Percentiles rank a stretch among this genome's conserved stretches.
phyloP scores from a whole-genome alignment of 2,329 filamentous ascomycete genomes.

The Drechslerella stenobrocha region DNA sequence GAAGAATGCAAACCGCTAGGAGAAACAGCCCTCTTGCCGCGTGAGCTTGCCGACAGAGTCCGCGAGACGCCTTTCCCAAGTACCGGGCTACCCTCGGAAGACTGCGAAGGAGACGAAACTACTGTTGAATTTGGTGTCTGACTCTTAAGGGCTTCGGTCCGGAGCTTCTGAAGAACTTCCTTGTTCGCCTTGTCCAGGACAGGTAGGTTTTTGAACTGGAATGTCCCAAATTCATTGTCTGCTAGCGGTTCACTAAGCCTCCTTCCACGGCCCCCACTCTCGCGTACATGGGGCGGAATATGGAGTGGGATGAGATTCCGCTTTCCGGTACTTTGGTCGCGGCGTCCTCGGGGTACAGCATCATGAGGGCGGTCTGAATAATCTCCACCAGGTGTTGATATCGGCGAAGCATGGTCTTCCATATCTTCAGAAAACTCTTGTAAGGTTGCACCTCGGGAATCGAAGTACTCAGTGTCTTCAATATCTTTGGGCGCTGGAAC shows the following conservation, averaged over 20 bases:
- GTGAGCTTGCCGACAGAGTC: conserved; percentile 81
- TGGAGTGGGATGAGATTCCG: conserved; percentile 91
- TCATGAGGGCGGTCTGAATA: conserved; percentile 92
- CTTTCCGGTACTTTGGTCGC: conserved; percentile 84
- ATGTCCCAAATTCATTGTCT: conserved; percentile 91
- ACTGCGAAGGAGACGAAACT: conserved; percentile 52
- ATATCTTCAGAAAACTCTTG: conserved; percentile 93
- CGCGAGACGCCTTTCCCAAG: conserved; percentile 65
- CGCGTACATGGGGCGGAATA: conserved; percentile 93
- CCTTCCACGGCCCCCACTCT: conserved; percentile 71
- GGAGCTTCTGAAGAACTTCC: conserved; percentile 93
- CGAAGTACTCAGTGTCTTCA: conserved; percentile 98
- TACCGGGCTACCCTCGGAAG: conserved; percentile 76
- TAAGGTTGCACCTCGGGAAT: conserved; percentile 84
- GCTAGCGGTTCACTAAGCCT: conserved; percentile 86
- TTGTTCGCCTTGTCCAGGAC: conserved; percentile 98
- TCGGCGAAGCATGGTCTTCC: conserved; percentile 74
- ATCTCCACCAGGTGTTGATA: conserved; percentile 69
- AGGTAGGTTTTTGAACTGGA: conserved; percentile 95
- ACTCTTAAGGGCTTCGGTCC: conserved; percentile 81
- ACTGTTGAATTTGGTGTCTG: conserved; percentile 62
- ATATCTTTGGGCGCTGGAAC: conserved; percentile 89
- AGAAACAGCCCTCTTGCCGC: conserved; percentile 76
- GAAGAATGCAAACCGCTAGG: conserved; percentile 73
- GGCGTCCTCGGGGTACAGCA: conserved; percentile 83